Conservation (phyloP, 129 eudicot genomes). For the Flaveria robusta region DNA sequence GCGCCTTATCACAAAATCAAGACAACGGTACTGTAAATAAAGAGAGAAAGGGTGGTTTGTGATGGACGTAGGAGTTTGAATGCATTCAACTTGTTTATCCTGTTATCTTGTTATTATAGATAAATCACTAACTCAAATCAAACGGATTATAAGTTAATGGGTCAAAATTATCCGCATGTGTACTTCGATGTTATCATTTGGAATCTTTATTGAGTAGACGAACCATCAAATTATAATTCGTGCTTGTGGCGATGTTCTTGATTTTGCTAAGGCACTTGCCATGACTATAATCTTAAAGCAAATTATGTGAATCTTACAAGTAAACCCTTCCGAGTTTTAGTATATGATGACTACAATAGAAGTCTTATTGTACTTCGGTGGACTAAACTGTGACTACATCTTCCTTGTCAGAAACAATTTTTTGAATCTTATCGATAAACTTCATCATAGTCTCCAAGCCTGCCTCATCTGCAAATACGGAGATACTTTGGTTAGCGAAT, state of each 20-base stretch:
- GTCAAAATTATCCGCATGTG: not conserved
- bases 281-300: not conserved
- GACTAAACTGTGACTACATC: conserved; percentile 23
- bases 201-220: no score
- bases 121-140: not conserved
- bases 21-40: no score
- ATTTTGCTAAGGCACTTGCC: not conserved
- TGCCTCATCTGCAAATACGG: conserved; percentile 51
- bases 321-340: not conserved
- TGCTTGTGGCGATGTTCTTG: not conserved
- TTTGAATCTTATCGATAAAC: conserved; percentile 62
- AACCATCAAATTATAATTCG: not conserved
- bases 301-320: not conserved
- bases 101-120: not conserved
- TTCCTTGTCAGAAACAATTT: conserved; percentile 36
- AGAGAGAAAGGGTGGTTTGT: not conserved
- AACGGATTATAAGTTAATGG: not conserved
- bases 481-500: not conserved
- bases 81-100: not conserved
- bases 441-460: conserved; percentile 46
- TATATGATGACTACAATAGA: not conserved
- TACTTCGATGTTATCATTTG: not conserved
- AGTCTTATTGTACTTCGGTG: not conserved
- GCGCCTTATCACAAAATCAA: not conserved
- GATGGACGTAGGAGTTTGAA: no score